Evolutionary conservation across 768 basidiomycete genomes (phyloP), one percentile per base, ranked within the genome.

Genomic region (Tylopilus balloui): DNA sequence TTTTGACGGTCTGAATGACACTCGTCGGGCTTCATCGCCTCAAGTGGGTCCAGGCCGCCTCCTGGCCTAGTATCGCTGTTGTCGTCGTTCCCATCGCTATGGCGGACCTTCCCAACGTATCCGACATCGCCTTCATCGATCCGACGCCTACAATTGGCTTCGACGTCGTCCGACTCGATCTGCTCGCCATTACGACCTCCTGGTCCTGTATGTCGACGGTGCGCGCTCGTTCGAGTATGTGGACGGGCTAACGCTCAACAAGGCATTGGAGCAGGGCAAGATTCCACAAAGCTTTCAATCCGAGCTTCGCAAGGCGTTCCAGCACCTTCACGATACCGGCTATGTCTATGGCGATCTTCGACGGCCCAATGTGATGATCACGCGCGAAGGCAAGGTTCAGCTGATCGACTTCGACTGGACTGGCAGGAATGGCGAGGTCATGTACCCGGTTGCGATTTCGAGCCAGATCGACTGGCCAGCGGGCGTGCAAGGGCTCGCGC

Each of bases 321-420:
- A 31, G 15, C 19, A 50, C 1, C 60, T 72, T 37, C 72, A 74
- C 45, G 21, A 15, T 19, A 29, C 42, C 13, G 68, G 60, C 4
- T 68, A 63, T 25, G 71, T 75, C 3, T 68, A 63, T 51, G 73
- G 73, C 5, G 68, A 74, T 42, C 54, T 75, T 15, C 68, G 69
- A 8, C 5, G 1, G 9, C 62, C 53, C 3, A 74, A 74, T 45
- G 52, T 74, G 24, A 48, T 75, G n/a, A 47, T 69, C 37, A 52
- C 52, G 7, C 43, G 35, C 12, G 47, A 54, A 28, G 19, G 27
- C 14, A n/a, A 3, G 14, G 23, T 7, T 2, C 42, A 42, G 13
- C 24, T 48, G 43, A 45, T 55, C n/a, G 29, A 41, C 37, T 48
- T 54, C 29, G 45, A 53, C 44, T 53, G 45, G 48, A 34, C 28